Base-by-base conservation (phyloP, 306 rosid genomes). In the Inga oerstediana region DNA sequence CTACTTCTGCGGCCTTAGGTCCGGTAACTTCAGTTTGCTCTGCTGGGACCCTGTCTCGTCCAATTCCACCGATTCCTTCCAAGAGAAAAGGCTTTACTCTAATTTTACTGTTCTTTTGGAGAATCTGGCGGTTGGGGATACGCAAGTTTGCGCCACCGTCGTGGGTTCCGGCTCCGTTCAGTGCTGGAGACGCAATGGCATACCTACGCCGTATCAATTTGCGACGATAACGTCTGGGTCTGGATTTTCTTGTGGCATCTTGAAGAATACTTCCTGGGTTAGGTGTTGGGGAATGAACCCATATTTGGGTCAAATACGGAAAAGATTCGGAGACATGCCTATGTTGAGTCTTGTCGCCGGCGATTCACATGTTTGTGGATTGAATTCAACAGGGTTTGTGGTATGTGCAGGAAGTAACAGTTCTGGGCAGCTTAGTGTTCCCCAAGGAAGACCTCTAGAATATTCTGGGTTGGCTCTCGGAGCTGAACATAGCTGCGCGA, bases 181-280 rank as follows among this genome's bases (percentile, higher is more conserved):
- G 56, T 94, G 98, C 76, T 94, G 99, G 99, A 86, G 98, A 71
- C 41, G 7, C 17, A 51, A 58, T 59, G 66, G 4, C 13, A 1
- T 0, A 59, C 66, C 13, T 9, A 0, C 6, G 34, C 5, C 78
- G 52, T 87, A 85, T 10, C 84, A 58, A 27, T 93, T 92, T 52
- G 24, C 8, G 22, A 92, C 95, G 0, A 85, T 94, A 68, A 88
- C 99, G 74, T 96, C 99, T 74, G 99, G 99, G 87, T 83, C 81
- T 51, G 95, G 90, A 0, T 96, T 94, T 82, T 85, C 98, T 84
- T 96, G 99, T 54, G 99, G 99, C 11, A 87, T 94, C 73, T 8
- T 75, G 82, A 87, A 37, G 48, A 54, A 19, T 24, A 65, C 3
- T 52, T 41, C 44, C 22, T 54, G 35, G 30, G 90, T 96, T 80